Evolutionary conservation across 2,329 filamentous ascomycete species (phyloP), one percentile per base, ranked within the genome.

Genomic region (Rugonectria rugulosa): DNA sequence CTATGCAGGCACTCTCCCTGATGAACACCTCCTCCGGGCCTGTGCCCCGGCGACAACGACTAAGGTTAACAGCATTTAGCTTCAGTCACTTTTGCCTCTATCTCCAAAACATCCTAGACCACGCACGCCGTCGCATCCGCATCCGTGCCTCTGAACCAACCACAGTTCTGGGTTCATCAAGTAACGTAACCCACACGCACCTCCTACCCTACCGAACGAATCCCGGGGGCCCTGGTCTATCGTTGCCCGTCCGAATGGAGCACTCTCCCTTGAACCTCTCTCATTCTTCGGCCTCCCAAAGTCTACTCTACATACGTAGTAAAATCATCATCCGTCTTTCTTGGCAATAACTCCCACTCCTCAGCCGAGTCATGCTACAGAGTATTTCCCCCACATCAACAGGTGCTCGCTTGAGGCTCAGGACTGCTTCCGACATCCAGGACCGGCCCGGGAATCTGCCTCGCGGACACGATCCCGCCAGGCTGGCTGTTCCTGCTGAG

Each of bases 301-400:
- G 26, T 12, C 26, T 29, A 29, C 26, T 29, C 7, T 29, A 29
- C 26, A 29, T 29, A 29, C 26, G 26, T 7, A 29, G 26, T 29
- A 29, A 50, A 46, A 56, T 56, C 46, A 50, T 40, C 45, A 31
- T 38, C 47, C 38, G 20, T 44, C 26, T 21, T 27, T 56, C 53
- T 56, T 56, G 53, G 53, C 53, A 50, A 17, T 37, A n/a, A 42
- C 15, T 34, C 20, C 29, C 44, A 36, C 51, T 41, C 45, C 48
- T 45, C 57, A 54, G 56, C 61, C 64, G 63, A 66, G 64, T 66
- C 64, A 66, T 66, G 60, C 24, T n/a, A n/a, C n/a, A 42, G 52
- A 42, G 20, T 54, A 42, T 54, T n/a, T 65, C 64, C 64, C 53
- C 62, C 62, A 66, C 64, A 66, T 51, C 41, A 42, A 44, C 14